A percentile compares a stretch with the other conserved stretches of the same genome.
Conservation (phyloP, 345 rosid species). For the Gossypium turneri region DNA sequence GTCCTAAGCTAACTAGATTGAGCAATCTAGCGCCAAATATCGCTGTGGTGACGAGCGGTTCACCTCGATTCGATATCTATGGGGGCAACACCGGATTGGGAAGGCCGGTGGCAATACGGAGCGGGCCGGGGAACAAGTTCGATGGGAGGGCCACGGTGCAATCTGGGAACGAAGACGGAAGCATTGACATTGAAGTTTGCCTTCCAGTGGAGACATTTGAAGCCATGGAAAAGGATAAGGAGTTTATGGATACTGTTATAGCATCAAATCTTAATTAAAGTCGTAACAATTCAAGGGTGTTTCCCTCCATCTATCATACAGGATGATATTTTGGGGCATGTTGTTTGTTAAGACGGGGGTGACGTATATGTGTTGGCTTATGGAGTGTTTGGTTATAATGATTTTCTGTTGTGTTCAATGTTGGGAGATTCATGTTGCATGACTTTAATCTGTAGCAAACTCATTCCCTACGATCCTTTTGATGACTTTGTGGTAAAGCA, state of each 20-base stretch:
- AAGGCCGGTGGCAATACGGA: conserved; percentile 19
- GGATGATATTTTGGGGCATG: too few relatives aligned
- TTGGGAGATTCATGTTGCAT: too few relatives aligned
- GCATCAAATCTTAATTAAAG: too few relatives aligned
- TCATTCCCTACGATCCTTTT: too few relatives aligned
- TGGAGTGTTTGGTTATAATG: too few relatives aligned
- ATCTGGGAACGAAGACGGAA: conserved; percentile 23
- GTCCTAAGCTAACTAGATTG: neutral
- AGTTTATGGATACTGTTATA: conserved; percentile 24
- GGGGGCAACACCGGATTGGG: conserved; percentile 39
- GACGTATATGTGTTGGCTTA: too few relatives aligned
- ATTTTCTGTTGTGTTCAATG: too few relatives aligned
- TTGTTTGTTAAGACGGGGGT: too few relatives aligned
- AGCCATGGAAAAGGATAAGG: conserved; percentile 20
- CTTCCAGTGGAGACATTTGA: conserved; percentile 12
- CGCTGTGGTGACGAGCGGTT: conserved; percentile 19
- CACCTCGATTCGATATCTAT: conserved; percentile 40
- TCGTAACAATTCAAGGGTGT: too few relatives aligned
- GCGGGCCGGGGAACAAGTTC: conserved; percentile 20
- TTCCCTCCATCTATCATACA: too few relatives aligned
- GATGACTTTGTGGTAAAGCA: too few relatives aligned
- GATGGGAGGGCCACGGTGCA: conserved; percentile 25
- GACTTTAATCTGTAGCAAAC: too few relatives aligned
- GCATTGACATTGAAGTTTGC: conserved; percentile 24
- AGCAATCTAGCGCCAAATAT: neutral